Evolutionary conservation across 1,284 basidiomycete species (phyloP).

Genomic region (Ceratobasidium sp.): DNA sequence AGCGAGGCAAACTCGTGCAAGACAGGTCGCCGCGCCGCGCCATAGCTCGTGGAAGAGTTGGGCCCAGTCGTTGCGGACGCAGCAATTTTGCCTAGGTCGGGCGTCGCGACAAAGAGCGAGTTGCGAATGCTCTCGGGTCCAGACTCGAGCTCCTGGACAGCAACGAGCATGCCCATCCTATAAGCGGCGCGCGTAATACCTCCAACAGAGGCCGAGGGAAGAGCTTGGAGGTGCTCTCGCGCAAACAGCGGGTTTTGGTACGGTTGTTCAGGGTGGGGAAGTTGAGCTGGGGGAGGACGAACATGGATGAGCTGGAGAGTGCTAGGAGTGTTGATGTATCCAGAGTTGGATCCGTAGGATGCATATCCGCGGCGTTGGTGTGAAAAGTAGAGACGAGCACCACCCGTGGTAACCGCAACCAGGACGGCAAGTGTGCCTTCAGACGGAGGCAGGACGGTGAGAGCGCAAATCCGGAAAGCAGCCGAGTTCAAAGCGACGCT

Average conservation of each 20-base stretch:
- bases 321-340: constrained; percentile 49
- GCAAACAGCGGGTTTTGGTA: constrained; percentile 58
- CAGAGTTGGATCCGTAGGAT: constrained; percentile 48
- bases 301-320: constrained; percentile 77
- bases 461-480: constrained; percentile 69
- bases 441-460: constrained; percentile 70
- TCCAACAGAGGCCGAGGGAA: constrained; percentile 64
- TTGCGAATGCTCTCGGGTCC: constrained; percentile 57
- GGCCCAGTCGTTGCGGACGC: constrained; percentile 65
- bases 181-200: constrained; percentile 66
- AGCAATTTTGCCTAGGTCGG: constrained; percentile 70
- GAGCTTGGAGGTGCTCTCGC: constrained; percentile 48
- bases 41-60: constrained; percentile 56
- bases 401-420: constrained; percentile 81
- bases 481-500: constrained; percentile 75
- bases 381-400: constrained; percentile 82
- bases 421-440: constrained; percentile 78
- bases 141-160: constrained; percentile 60
- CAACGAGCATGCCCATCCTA: constrained; percentile 70
- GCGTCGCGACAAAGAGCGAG: constrained; percentile 77
- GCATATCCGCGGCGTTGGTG: constrained; percentile 52
- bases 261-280: constrained; percentile 76
- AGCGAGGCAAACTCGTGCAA: constrained; percentile 80
- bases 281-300: constrained; percentile 78
- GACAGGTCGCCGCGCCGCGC: constrained; percentile 65